Conservation (phyloP, 805 yeast species). For the Metschnikowia noctiluminum region DNA sequence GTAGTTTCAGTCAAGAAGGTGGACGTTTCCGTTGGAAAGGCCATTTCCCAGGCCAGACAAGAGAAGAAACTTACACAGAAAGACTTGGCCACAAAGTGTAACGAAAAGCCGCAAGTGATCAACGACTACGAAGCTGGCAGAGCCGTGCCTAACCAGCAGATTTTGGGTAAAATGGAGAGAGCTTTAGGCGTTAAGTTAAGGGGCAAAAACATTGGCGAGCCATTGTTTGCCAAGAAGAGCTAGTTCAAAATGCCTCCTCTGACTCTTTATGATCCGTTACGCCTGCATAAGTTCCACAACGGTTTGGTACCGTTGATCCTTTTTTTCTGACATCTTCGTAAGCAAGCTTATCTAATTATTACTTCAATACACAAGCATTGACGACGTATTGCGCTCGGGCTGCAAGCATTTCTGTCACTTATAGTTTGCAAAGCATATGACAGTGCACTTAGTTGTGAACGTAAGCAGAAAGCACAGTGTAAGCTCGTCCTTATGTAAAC, state of each 20-base stretch:
- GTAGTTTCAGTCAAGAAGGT: constrained; percentile 90
- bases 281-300: neutral
- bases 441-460: no score
- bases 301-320: no score
- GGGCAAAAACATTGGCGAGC: constrained; percentile 93
- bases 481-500: no score
- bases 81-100: constrained; percentile 92
- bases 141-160: constrained; percentile 94
- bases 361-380: neutral
- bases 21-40: constrained; percentile 80
- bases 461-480: no score
- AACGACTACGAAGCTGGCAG: constrained; percentile 97
- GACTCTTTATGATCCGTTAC: constrained; percentile 6
- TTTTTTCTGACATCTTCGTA: neutral
- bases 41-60: constrained; percentile 79
- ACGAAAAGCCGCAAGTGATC: constrained; percentile 92
- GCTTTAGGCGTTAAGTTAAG: constrained; percentile 91
- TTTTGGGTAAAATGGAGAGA: constrained; percentile 88
- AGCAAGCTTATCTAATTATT: no score
- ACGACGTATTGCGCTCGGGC: no score
- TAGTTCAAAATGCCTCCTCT: constrained; percentile 13
- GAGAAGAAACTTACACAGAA: constrained; percentile 90
- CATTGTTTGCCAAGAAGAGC: constrained; percentile 61
- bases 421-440: no score
- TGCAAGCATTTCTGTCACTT: no score